A percentile compares a stretch with the other conserved stretches of the same genome.
phyloP scores from a whole-genome alignment of 768 basidiomycete genomes.

The Podaxis sp. region DNA sequence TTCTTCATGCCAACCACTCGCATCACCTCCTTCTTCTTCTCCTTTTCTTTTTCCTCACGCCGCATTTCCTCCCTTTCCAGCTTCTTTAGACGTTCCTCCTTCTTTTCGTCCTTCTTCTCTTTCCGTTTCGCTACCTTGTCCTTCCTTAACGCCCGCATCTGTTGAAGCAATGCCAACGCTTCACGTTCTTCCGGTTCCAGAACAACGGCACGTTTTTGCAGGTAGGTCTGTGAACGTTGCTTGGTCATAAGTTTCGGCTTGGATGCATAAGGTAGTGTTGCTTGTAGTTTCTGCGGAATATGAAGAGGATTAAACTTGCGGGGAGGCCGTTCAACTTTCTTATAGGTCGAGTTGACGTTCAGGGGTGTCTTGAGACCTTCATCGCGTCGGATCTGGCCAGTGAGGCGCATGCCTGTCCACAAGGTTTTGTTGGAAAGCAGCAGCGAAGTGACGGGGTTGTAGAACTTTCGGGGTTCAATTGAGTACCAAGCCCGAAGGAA shows the following conservation, averaged over 20 bases:
- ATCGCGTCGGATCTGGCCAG: constrained; percentile 88
- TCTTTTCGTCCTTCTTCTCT: constrained; percentile 85
- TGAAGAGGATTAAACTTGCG: constrained; percentile 91
- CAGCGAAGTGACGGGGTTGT: constrained; percentile 93
- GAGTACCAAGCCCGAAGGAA: constrained; percentile 98
- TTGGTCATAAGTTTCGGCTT: constrained; percentile 85
- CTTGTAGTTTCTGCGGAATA: constrained; percentile 88
- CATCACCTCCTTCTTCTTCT: constrained; percentile 60
- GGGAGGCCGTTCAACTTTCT: constrained; percentile 70
- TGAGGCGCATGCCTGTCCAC: constrained; percentile 96
- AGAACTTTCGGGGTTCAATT: constrained; percentile 91
- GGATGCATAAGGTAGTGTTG: constrained; percentile 85
- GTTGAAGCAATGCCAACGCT: constrained; percentile 87
- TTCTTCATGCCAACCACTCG: not conserved
- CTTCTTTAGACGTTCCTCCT: constrained; percentile 66
- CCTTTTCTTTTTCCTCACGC: constrained; percentile 68
- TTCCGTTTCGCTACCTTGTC: constrained; percentile 77
- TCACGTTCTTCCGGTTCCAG: constrained; percentile 95
- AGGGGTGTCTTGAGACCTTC: constrained; percentile 80
- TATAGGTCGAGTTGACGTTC: constrained; percentile 85
- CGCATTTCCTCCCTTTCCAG: constrained; percentile 63
- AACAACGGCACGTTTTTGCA: constrained; percentile 93
- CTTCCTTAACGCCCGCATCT: constrained; percentile 88
- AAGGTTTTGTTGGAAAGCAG: constrained; percentile 76
- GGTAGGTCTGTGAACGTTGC: constrained; percentile 76